These are phyloP conservation scores for Parascedosporium putredinis DNA, from an alignment of 2,329 filamentous ascomycete species.

Conservation along the genomic window DNA sequence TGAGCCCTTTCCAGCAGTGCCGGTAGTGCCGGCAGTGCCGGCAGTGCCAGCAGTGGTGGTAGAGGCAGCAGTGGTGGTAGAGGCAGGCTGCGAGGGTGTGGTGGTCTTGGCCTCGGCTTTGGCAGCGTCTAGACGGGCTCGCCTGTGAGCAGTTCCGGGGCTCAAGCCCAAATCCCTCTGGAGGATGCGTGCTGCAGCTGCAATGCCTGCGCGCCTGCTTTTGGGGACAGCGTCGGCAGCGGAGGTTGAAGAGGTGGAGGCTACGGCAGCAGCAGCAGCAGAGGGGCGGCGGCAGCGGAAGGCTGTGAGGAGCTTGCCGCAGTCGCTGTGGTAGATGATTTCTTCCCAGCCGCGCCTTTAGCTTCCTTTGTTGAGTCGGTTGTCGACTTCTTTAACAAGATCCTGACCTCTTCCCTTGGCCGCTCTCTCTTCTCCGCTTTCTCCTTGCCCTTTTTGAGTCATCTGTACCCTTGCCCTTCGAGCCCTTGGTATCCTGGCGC, in stretches of 20 bases:
- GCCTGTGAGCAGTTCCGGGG: slow-evolving; percentile 50
- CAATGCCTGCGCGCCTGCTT: slow-evolving; percentile 49
- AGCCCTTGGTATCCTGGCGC: slow-evolving; percentile 42
- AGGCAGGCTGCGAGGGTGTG: slow-evolving; percentile 17
- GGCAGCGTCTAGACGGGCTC: slow-evolving; percentile 46
- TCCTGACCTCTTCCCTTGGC: slow-evolving; percentile 51
- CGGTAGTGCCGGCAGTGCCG: too few relatives aligned
- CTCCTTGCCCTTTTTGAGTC: slow-evolving; percentile 51
- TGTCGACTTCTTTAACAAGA: slow-evolving; percentile 49
- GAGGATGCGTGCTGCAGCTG: slow-evolving; percentile 53
- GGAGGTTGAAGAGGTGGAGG: slow-evolving; percentile 13
- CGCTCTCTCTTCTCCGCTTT: slow-evolving; percentile 45
- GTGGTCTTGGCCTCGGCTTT: slow-evolving; percentile 41
- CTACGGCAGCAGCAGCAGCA: slow-evolving; percentile 23
- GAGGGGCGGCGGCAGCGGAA: slow-evolving; percentile 17
- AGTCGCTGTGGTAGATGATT: slow-evolving; percentile 30
- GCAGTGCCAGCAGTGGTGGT: too few relatives aligned
- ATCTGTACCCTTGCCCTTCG: slow-evolving; percentile 34
- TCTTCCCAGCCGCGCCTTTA: slow-evolving; percentile 24
- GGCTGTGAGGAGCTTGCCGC: slow-evolving; percentile 12
- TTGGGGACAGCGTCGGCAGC: slow-evolving; percentile 32
- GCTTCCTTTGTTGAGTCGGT: slow-evolving; percentile 23
- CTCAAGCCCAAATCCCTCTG: slow-evolving; percentile 57
- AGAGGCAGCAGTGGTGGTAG: slow-evolving; percentile 4
- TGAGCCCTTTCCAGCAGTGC: slow-evolving; percentile 6